phyloP scores from a whole-genome alignment of 1,139 yeast genomes.

The Lodderomyces metapsilosis region DNA sequence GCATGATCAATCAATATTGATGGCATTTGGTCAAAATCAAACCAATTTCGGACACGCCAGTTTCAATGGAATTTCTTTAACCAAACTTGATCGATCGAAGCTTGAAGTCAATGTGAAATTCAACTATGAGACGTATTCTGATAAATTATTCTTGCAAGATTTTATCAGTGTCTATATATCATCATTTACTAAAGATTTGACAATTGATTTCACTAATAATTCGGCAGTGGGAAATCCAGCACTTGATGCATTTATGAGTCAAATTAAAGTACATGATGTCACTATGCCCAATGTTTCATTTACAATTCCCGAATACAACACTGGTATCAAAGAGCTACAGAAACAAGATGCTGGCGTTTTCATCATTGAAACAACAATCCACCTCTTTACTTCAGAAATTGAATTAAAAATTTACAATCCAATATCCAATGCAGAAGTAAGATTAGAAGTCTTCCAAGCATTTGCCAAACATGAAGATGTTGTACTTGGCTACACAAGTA shows the following conservation, averaged over 20 bases:
- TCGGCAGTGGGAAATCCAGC: slow-evolving; percentile 14
- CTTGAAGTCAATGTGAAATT: slow-evolving; percentile 16
- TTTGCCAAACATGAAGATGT: slow-evolving; percentile 47
- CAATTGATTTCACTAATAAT: slow-evolving; percentile 15
- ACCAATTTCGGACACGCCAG: slow-evolving; percentile 19
- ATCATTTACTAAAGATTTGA: slow-evolving; percentile 9
- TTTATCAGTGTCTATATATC: slow-evolving; percentile 17
- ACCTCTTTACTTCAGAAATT: slow-evolving; percentile 50
- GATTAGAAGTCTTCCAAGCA: slow-evolving; percentile 41
- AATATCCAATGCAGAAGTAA: slow-evolving; percentile 38
- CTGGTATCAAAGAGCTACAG: background rate
- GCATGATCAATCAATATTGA: slow-evolving; percentile 8
- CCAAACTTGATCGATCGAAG: slow-evolving; percentile 16
- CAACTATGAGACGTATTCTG: slow-evolving; percentile 9
- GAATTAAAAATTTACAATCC: slow-evolving; percentile 56
- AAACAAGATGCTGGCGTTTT: slow-evolving; percentile 10
- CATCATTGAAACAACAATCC: slow-evolving; percentile 48
- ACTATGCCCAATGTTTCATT: slow-evolving; percentile 18
- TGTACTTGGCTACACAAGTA: slow-evolving; percentile 43
- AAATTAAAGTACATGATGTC: slow-evolving; percentile 16
- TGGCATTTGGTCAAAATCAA: slow-evolving; percentile 18
- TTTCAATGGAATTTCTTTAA: slow-evolving; percentile 18
- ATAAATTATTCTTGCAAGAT: slow-evolving; percentile 14
- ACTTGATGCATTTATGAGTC: slow-evolving; percentile 18
- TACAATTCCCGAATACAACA: slow-evolving; percentile 2